Conservation (phyloP, 2,329 filamentous ascomycete species). For the Pseudocercospora eumusae region DNA sequence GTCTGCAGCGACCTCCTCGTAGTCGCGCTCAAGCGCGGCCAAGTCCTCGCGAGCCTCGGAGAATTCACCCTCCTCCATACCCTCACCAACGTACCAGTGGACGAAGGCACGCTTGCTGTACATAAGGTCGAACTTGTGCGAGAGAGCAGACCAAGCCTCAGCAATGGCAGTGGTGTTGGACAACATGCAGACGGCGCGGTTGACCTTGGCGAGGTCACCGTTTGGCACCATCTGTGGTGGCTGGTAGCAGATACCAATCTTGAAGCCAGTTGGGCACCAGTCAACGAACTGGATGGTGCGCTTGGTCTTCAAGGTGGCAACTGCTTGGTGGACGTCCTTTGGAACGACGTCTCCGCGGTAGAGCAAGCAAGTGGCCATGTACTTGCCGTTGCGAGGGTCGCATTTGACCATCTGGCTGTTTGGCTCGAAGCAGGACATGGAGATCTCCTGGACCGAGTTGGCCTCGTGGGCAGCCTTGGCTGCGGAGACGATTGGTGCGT, state of each 20-base stretch:
- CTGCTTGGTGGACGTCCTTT: slow-evolving; percentile 89
- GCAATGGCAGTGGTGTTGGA: slow-evolving; percentile 98
- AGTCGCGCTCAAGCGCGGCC: slow-evolving; percentile 95
- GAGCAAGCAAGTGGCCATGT: slow-evolving; percentile 98
- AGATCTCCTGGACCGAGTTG: slow-evolving; percentile 98
- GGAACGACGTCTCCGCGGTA: slow-evolving; percentile 98
- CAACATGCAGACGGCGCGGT: slow-evolving; percentile 98
- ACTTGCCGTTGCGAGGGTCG: slow-evolving; percentile 97
- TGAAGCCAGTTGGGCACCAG: slow-evolving; percentile 99
- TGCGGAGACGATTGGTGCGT: slow-evolving; percentile 89
- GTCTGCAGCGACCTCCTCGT: slow-evolving; percentile 97
- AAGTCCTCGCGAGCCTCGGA: slow-evolving; percentile 98
- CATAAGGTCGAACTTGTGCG: slow-evolving; percentile 99
- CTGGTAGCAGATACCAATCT: slow-evolving; percentile 99
- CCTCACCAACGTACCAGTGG: slow-evolving; percentile 99
- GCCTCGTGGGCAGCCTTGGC: slow-evolving; percentile 96
- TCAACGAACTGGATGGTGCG: slow-evolving; percentile 98
- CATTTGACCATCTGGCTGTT: slow-evolving; percentile 99
- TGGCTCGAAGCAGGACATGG: slow-evolving; percentile 98
- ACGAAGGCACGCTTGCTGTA: slow-evolving; percentile 99
- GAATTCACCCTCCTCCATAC: slow-evolving; percentile 99
- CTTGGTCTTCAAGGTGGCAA: slow-evolving; percentile 98
- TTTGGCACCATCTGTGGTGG: slow-evolving; percentile 93
- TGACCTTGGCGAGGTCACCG: slow-evolving; percentile 95
- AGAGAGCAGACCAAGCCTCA: slow-evolving; percentile 95